A percentile compares a stretch with the other conserved stretches of the same genome.
Conservation (phyloP, 257 asterid species). For the Rubia yunnanensis region DNA sequence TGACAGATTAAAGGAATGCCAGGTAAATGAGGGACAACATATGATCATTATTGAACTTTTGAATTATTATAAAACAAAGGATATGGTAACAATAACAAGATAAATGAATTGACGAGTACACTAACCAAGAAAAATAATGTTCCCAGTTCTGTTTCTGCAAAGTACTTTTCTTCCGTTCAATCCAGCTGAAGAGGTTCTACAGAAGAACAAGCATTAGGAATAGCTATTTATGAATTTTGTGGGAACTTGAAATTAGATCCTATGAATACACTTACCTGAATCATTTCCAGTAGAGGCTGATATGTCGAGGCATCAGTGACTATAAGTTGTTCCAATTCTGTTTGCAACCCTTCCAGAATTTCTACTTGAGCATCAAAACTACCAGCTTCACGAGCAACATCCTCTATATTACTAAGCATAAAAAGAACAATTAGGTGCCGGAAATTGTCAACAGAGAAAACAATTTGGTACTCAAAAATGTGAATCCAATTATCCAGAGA, state of each 20-base stretch:
- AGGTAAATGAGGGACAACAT: not conserved
- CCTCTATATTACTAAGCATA: conserved; percentile 76
- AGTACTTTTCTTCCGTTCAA: conserved; percentile 39
- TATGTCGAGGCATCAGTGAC: conserved; percentile 49
- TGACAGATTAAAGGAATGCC: not conserved
- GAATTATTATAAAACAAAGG: not conserved
- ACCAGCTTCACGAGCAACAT: conserved; percentile 94
- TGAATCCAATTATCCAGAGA: not conserved
- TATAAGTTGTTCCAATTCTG: conserved; percentile 57
- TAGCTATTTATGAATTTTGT: conserved; percentile 7
- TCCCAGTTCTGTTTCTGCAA: conserved; percentile 59
- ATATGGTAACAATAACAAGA: too few species aligned
- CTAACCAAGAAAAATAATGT: conserved; percentile 64
- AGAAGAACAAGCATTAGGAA: conserved; percentile 11
- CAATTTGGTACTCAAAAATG: not conserved
- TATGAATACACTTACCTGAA: conserved; percentile 40
- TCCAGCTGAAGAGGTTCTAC: conserved; percentile 81
- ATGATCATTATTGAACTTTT: not conserved
- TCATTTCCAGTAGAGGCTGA: conserved; percentile 79
- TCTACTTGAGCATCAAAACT: conserved; percentile 77
- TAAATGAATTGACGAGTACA: not conserved
- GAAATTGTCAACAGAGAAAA: conserved; percentile 11
- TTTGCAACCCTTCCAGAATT: conserved; percentile 58
- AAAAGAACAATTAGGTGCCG: conserved; percentile 15
- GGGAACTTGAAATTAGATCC: conserved; percentile 12